Conservation (phyloP, 2,329 filamentous ascomycete species). For the Colletotrichum tanaceti region DNA sequence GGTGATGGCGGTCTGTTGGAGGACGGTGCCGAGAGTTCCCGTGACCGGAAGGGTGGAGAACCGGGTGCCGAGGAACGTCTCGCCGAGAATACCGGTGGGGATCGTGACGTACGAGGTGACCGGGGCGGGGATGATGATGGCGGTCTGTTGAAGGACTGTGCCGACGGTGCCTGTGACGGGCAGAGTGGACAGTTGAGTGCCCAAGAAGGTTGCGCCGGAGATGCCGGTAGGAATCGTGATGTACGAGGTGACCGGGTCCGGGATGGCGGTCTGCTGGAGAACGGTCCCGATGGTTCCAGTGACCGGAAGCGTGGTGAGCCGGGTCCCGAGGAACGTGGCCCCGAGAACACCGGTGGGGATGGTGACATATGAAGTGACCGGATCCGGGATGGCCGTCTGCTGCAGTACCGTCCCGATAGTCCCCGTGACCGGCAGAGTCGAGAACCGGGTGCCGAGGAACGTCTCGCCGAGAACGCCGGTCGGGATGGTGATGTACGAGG, state of each 20-base stretch:
- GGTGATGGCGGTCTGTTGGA: background rate
- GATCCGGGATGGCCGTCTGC: background rate
- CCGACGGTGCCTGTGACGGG: background rate
- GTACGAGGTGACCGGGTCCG: constrained; percentile 6
- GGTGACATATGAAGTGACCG: background rate
- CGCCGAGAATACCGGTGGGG: background rate
- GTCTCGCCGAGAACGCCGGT: background rate
- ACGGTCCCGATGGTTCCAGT: constrained; percentile 1
- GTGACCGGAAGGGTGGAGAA: background rate
- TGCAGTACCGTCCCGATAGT: background rate
- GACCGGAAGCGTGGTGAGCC: background rate
- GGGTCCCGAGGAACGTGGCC: constrained; percentile 13
- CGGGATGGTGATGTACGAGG: background rate
- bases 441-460: constrained; percentile 1
- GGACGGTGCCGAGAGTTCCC: background rate
- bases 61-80: constrained; percentile 1
- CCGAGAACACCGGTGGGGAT: constrained; percentile 19
- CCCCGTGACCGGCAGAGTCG: background rate
- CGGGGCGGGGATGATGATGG: background rate
- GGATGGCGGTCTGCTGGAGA: constrained; percentile 11
- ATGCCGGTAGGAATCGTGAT: constrained; percentile 4
- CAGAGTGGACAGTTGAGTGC: constrained; percentile 2
- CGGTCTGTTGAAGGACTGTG: background rate
- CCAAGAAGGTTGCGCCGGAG: background rate
- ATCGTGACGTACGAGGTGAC: background rate